Conservation (phyloP, 2,329 filamentous ascomycete species). For the Epichloe uncinata region DNA sequence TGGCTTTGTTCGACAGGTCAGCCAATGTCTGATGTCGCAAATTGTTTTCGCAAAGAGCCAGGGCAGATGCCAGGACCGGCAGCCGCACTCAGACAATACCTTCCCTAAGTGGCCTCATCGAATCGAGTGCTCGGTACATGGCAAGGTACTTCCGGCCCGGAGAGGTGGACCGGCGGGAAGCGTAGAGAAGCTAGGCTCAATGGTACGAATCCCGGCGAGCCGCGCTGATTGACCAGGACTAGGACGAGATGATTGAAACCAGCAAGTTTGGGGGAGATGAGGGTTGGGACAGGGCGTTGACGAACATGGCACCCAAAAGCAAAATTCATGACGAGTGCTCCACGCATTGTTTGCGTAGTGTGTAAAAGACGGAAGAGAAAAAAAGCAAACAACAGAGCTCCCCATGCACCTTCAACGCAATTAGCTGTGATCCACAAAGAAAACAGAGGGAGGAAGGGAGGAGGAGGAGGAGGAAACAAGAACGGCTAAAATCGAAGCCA, state of each 20-base stretch:
- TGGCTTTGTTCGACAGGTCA: background rate
- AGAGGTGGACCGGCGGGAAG: background rate
- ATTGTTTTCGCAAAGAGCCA: background rate
- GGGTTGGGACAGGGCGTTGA: background rate
- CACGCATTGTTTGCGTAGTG: too few species aligned
- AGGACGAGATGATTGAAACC: background rate
- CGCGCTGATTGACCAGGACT: background rate
- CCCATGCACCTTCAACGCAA: too few species aligned
- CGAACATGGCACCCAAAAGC: background rate
- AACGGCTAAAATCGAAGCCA: too few species aligned
- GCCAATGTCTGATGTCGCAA: background rate
- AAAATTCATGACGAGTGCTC: background rate
- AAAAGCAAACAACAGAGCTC: too few species aligned
- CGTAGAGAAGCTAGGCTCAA: conserved; percentile 4
- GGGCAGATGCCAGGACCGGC: background rate
- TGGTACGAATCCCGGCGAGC: conserved; percentile 8
- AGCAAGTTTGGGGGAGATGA: background rate
- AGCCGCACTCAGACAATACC: background rate
- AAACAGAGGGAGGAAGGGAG: too few species aligned
- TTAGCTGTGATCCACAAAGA: too few species aligned
- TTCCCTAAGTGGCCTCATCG: too few species aligned
- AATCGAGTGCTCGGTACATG: background rate
- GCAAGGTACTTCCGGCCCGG: background rate
- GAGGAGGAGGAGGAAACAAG: too few species aligned
- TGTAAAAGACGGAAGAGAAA: too few species aligned